Evolutionary conservation across 2,329 filamentous ascomycete species (phyloP), one percentile per base, ranked within the genome.

Genomic region (Alternaria triticina): DNA sequence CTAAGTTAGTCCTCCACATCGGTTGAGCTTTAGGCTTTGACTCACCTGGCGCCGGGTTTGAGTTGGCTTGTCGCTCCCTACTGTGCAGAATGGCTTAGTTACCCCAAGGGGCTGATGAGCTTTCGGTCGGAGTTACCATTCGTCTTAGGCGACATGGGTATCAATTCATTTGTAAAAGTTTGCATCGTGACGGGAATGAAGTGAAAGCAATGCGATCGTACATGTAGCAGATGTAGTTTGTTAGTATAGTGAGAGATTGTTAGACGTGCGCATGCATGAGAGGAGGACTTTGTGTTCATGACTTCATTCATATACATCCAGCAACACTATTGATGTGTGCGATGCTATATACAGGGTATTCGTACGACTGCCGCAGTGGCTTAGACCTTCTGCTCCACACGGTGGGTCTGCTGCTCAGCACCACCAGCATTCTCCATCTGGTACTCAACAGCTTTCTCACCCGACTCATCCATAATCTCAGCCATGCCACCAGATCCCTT

Each of bases 391-490:
- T 70, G 64, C 58, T 69, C 69, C 17, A 61, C 51, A 9, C 62
- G 67, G 33, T 71, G 64, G 13, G 57, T 56, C 45, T 66, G 55
- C 6, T 62, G 57, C 50, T 69, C 65, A 25, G 61, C 64, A 49
- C 20, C 61, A 10, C 20, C 49, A 8, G 61, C 58, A 17, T 75
- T 65, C 58, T 77, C 76, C 61, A 78, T 75, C 55, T 75, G 66
- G 25, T 62, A 64, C 10, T 64, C 62, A 2, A 68, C 75, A 20
- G 70, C 72, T 72, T 79, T 79, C 64, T 78, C 77, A n/a, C 75
- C 76, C 4, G 65, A 72, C 5, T 59, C 61, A 57, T 79, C 77
- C 56, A 79, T 43, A 3, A 77, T 67, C 57, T 79, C 77, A 1
- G 76, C 73, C 62, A 79, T 65, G 5, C 71, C 77, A 7, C 77